Base-by-base conservation (phyloP, 441 rosid species). In the Capsella rubella region DNA sequence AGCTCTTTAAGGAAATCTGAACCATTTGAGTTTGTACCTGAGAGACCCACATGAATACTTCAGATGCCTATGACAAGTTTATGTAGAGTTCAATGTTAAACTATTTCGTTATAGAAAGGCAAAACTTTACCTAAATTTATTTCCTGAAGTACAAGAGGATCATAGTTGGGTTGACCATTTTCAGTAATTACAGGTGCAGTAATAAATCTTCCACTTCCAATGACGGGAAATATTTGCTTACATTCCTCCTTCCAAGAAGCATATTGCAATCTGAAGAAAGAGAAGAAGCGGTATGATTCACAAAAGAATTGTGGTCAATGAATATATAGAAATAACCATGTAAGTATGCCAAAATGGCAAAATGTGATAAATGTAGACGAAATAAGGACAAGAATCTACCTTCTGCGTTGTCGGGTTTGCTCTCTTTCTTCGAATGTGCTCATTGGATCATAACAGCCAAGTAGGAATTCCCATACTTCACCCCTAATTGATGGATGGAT, bases 401-500 rank as follows among this genome's bases (percentile, higher is more conserved):
- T 92, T 77, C 97, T 86, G 42, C 59, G 75, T 78, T 85, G 81
- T 32, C 92, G 84, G 56, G 81, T 82, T 76, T 88, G 81, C 58
- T 92, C 90, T 77, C 99, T 84, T 75, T 95, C 97, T 11, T 88
- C 95, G 28, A 87, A 95, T 40, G 97, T 86, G 77, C 96, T 95
- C 79, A 62, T 81, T 27, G 97, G 88, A 55, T 89, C 92, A 86
- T 82, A 95, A 80, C 99, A 95, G 47, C 90, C 93, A 53, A 95
- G 97, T 43, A 95, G 82, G 70, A 92, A 90, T 72, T 95, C 99
- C 99, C 99, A 95, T 14, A 95, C 99, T 84, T 95, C 93, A 54
- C 96, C 99, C 87, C 97, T 89, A 64, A 95, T 95, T 34, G 91
- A 80, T 68, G 99, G 99, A 86, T 95, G 97, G 58, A 95, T 81